These are phyloP conservation scores for Closterium sp. DNA, from an alignment of 139 green algal genomes.

Conservation along the genomic window DNA sequence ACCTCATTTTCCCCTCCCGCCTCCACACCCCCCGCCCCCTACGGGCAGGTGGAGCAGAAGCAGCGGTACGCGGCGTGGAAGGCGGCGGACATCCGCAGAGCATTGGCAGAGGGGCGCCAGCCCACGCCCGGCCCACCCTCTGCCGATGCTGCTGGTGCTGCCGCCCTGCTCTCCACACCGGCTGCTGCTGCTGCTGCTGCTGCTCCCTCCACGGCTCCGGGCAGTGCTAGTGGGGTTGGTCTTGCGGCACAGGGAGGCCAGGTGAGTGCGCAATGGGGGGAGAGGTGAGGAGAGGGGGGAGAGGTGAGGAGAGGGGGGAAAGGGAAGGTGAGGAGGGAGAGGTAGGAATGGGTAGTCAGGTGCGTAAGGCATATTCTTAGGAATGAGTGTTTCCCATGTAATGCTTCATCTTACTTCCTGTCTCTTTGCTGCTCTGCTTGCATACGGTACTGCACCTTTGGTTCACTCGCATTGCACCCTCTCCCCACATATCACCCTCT, in stretches of 20 bases:
- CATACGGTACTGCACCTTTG: too few relatives aligned
- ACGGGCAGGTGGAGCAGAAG: constrained; percentile 64
- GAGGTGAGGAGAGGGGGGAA: background rate
- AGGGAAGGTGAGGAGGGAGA: background rate
- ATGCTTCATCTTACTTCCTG: too few relatives aligned
- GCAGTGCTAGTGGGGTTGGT: background rate
- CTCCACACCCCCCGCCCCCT: too few relatives aligned
- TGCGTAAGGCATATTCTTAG: too few relatives aligned
- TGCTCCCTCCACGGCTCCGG: background rate
- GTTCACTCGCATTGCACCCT: too few relatives aligned
- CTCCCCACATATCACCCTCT: too few relatives aligned
- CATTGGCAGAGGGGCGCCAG: constrained; percentile 70
- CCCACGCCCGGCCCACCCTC: constrained; percentile 9
- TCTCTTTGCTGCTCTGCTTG: too few relatives aligned
- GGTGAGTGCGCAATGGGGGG: background rate
- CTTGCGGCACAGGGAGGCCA: background rate
- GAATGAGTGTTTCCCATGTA: too few relatives aligned
- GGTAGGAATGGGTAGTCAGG: too few relatives aligned
- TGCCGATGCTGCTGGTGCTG: background rate
- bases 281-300: too few relatives aligned
- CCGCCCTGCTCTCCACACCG: background rate
- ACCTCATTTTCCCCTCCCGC: too few relatives aligned
- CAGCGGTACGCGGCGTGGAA: constrained; percentile 82
- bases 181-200: background rate
- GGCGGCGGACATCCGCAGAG: constrained; percentile 82